Evolutionary conservation across 2,329 filamentous ascomycete genomes (phyloP).

Genomic region (Didymella keratinophila): DNA sequence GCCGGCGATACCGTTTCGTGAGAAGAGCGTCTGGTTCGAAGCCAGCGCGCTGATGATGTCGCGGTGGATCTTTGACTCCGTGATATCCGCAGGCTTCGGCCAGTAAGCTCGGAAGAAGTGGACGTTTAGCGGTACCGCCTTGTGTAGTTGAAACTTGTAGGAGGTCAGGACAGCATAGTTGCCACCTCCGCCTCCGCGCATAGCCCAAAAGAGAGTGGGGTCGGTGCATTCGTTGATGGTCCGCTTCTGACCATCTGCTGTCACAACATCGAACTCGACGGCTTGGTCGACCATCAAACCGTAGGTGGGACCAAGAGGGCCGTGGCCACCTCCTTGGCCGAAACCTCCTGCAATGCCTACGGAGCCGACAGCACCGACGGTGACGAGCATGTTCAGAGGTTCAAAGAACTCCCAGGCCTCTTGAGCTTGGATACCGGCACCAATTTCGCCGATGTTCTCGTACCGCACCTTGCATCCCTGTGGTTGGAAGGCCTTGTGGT

Average conservation of each 20-base stretch:
- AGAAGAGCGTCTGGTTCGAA: slow-evolving; percentile 41
- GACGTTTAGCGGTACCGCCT: slow-evolving; percentile 45
- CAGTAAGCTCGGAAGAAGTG: slow-evolving; percentile 48
- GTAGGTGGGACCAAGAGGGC: slow-evolving; percentile 59
- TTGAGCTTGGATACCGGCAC: slow-evolving; percentile 46
- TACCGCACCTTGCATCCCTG: slow-evolving; percentile 37
- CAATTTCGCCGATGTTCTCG: slow-evolving; percentile 45
- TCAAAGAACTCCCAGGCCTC: slow-evolving; percentile 50
- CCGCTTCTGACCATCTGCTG: slow-evolving; percentile 41
- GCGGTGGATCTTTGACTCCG: slow-evolving; percentile 42
- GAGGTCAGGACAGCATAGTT: slow-evolving; percentile 48
- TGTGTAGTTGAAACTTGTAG: slow-evolving; percentile 49
- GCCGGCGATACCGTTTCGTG: slow-evolving; percentile 42
- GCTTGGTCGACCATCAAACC: slow-evolving; percentile 50
- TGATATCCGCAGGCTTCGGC: slow-evolving; percentile 36
- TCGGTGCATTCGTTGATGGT: slow-evolving; percentile 48
- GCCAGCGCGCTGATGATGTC: slow-evolving; percentile 44
- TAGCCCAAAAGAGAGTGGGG: slow-evolving; percentile 49
- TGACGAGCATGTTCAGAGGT: slow-evolving; percentile 43
- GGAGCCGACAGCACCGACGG: slow-evolving; percentile 49
- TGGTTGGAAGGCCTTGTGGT: slow-evolving; percentile 39
- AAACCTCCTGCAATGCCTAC: slow-evolving; percentile 60
- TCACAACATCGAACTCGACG: slow-evolving; percentile 48
- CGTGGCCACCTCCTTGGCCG: slow-evolving; percentile 62
- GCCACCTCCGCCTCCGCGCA: slow-evolving; percentile 49